Base-by-base conservation (phyloP, 2,329 filamentous ascomycete genomes). In the Mycocentrospora acerina region DNA sequence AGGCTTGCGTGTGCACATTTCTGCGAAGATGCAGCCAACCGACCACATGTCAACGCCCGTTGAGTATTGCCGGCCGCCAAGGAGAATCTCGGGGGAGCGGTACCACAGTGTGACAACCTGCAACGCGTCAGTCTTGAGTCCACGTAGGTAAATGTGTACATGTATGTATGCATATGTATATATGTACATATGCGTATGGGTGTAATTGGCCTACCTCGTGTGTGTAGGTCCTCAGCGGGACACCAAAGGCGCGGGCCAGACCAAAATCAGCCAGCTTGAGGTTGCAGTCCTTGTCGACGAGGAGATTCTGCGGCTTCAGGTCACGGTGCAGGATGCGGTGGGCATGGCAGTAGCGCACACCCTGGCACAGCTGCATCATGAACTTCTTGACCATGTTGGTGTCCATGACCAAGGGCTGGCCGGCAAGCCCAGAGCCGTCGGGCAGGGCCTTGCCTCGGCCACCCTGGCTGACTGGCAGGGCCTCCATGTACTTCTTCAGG, bases 1-100 rank as follows among this genome's bases (percentile, higher is more conserved):
- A 4, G 90, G 89, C 71, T 94, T 95, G 59, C 88, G 82, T 2
- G 90, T 95, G 71, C 88, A 94, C 90, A 95, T 95, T 70, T 95
- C 90, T 8, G 90, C 90, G 67, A 95, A 95, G 69, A 95, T 95
- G 68, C 89, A 93, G 46, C 90, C 90, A 33, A 90, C 84, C 22
- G 88, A 93, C 90, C 90, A 95, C 87, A 95, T 95, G 62, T 95
- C 90, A 28, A 95, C 89, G 40, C 90, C 90, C 11, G 90, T 95
- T 11, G 88, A 93, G 72, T 95, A 95, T 67, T 95, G 89, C 35
- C 90, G 83, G 40, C 90, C 89, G 63, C 90, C 90, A 2, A 95
- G 81, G 14, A 95, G 78, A 69, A 95, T 94, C 68, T 95, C 90
- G 1, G 90, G 90, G 7, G 89, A 80, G 46, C 90, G 85, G 67